Evolutionary conservation across 345 rosid species (phyloP), one percentile per base, ranked within the genome.

Genomic region (Zanthoxylum bungeanum): DNA sequence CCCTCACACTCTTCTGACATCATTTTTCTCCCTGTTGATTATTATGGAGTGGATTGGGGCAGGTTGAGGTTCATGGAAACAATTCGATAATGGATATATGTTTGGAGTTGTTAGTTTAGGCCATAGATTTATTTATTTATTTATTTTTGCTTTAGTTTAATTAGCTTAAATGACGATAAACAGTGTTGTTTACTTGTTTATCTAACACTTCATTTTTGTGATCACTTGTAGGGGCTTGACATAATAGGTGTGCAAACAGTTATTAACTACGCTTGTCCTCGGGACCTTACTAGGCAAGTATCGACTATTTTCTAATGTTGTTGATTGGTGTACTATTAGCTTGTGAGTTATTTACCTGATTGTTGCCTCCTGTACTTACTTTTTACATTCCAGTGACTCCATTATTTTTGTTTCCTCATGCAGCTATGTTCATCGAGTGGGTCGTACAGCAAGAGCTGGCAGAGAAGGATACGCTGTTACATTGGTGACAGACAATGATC

Each of bases 401-500:
- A 39, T 1, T 64, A 1, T 30, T 52, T 69, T 50, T 74, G 36
- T 76, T 67, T 57, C 53, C 66, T 37, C 73, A 25, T 70, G 70
- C 88, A 95, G 99, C 74, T 92, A 95, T 72, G 88, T 91, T 78
- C 99, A 95, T 78, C 87, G 97, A 77, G 99, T 95, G 17, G 99
- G 99, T 69, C 90, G 97, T 64, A 92, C 98, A 60, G 99, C 99
- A 64, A 87, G 99, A 88, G 99, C 99, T 74, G 99, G 99, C 10
- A 88, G 96, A 83, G 89, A 91, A 82, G 98, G 99, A 70, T 95
- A 86, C 78, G 99, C 99, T 52, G 99, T 95, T 68, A 95, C 98
- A 28, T 89, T 95, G 74, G 78, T 92, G 74, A 88, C 98, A 44
- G 99, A 95, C 78, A 91, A 79, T 78, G 98, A 95, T 64, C 92